Evolutionary conservation across 805 yeast genomes (phyloP), one percentile per base, ranked within the genome.

Genomic region (Zygotorulaspora chibaensis): DNA sequence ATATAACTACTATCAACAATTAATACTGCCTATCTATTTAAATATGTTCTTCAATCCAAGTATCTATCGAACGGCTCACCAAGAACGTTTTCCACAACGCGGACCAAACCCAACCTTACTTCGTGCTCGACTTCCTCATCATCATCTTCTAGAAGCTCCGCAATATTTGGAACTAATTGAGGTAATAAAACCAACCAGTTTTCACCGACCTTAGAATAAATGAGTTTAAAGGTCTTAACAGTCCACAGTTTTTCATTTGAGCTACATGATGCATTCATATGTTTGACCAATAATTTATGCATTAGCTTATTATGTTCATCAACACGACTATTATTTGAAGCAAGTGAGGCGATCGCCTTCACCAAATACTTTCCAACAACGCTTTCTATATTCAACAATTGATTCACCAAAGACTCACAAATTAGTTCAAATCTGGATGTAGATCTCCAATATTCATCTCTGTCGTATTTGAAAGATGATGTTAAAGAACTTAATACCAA

Each of bases 11-110:
- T 25, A 8, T 9, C 8, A 38, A 3, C 11, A 16, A 2, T 9
- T 16, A 10, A 18, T 38, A 13, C 23, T 13, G 9, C 25, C 25
- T 20, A 20, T 20, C 7, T 20, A 20, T 20, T 20, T 20, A 20
- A 20, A 20, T 20, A 29, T 9, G n/a, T 16, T 33, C n/a, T 31
- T 55, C 54, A 72, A 51, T 67, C 80, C 55, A 85, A 72, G 60
- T 85, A 85, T 69, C 87, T 79, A 61, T 91, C 97, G 48, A 93
- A 76, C 38, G 96, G 93, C 67, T 93, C 99, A 39, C 99, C 99
- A 54, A 93, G 74, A 16, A 89, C 96, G 48, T 80, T 82, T 66
- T 93, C 99, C 47, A 93, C 82, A 5, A 87, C 96, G 58, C 86
- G 87, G 8, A 91, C 96, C 51, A 93, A 75, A 11, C 95, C 96